These are phyloP conservation scores for Chaetomium olivaceum DNA, from an alignment of 2,329 filamentous ascomycete genomes.

Conservation along the genomic window DNA sequence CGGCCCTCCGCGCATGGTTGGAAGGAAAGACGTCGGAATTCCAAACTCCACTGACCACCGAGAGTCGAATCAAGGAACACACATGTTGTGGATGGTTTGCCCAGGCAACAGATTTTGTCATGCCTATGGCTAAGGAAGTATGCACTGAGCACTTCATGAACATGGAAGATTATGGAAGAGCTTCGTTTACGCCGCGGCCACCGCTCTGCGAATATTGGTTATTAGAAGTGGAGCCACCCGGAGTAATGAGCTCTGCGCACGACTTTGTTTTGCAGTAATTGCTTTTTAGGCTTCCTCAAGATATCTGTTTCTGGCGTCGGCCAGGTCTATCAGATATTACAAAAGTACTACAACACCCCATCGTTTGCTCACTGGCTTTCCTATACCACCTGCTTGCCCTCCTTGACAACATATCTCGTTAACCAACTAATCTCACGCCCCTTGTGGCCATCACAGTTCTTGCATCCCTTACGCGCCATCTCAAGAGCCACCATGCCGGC, in stretches of 20 bases:
- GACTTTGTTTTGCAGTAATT: no score
- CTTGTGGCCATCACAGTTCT: conserved; percentile 38
- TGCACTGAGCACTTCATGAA: conserved; percentile 17
- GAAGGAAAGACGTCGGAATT: conserved; percentile 4
- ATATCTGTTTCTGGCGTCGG: no score
- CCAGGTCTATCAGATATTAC: neutral
- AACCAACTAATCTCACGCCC: conserved; percentile 41
- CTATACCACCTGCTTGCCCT: conserved; percentile 5
- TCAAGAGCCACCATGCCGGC: conserved; percentile 41
- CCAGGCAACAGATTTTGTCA: neutral
- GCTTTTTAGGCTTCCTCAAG: no score
- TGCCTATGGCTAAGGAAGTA: conserved; percentile 9
- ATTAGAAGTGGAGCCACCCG: no score
- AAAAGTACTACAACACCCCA: neutral
- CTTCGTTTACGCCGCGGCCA: neutral
- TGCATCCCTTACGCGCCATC: conserved; percentile 39
- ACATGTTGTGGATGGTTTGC: conserved; percentile 7
- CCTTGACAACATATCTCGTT: conserved; percentile 31
- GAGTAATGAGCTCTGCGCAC: no score
- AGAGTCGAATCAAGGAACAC: neutral
- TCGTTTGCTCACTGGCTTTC: neutral
- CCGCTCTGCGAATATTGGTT: no score
- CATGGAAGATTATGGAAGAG: conserved; percentile 13
- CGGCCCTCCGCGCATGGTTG: conserved; percentile 13
- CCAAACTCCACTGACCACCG: conserved; percentile 8